Base-by-base conservation (phyloP, 2,329 filamentous ascomycete genomes). In the Lecanoromycetidae sp. region DNA sequence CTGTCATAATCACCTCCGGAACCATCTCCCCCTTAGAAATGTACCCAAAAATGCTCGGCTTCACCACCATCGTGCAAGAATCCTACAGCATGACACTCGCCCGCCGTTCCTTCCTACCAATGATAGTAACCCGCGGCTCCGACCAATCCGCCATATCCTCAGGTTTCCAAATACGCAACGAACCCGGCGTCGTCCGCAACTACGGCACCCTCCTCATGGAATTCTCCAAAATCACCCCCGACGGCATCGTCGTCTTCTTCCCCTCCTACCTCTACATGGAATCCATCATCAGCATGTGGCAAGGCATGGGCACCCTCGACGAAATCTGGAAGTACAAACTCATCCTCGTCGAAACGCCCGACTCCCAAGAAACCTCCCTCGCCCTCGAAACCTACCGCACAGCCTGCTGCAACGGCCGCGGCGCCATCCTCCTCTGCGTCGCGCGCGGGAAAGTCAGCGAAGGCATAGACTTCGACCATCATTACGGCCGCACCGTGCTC, bases 181-280 rank as follows among this genome's bases (percentile, higher is more conserved):
- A 98, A 58, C 87, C 88, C 0, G 87, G 85, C 52, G 90, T 96
- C n/a, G 87, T 98, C 23, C 80, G 91, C 39, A 98, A 98, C 63
- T 98, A 95, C 57, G 93, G 91, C 36, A 91, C 82, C 54, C 73
- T 98, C 2, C 71, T 98, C 26, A 91, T 88, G 6, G 91, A 98
- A 61, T 96, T 98, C 62, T 85, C 87, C 45, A 93, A 90, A 63
- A 81, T 96, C 54, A 98, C 91, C 0, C 93, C 91, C 0, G 91
- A 98, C 58, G 91, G 91, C 26, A 81, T 98, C 64, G 91, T 98
- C n/a, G 91, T 98, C 32, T 98, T 98, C 71, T 98, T 98, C 63
- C 93, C 91, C 0, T 94, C 87, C 0, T 98, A 98, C 58, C 75
- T 98, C 1, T 98, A 98, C 68, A 96, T 98, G 91, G 91, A 98